Evolutionary conservation across 495 filamentous ascomycete species (phyloP).

Genomic region (Venustampulla echinocandica): DNA sequence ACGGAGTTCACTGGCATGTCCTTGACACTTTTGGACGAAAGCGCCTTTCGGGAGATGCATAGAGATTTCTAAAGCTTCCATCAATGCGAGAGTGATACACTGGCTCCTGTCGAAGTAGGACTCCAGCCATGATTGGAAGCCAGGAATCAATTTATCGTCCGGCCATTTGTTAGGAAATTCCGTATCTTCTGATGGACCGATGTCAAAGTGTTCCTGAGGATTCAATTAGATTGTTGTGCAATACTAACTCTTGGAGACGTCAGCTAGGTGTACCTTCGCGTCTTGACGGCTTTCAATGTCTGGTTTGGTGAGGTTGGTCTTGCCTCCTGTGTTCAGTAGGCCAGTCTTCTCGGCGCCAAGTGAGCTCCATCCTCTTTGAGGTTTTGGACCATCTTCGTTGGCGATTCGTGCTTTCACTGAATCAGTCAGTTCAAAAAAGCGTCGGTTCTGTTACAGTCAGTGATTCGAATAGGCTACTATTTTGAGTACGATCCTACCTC

Average conservation of each 20-base stretch:
- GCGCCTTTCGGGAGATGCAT: background rate
- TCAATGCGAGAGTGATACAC: background rate
- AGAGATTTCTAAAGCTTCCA: background rate
- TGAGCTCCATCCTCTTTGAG: background rate
- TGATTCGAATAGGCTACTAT: background rate
- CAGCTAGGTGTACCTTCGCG: background rate
- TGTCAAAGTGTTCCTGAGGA: background rate
- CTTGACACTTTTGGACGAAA: background rate
- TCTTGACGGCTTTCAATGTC: background rate
- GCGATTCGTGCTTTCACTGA: background rate
- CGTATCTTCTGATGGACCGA: constrained; percentile 43
- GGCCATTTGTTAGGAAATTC: constrained; percentile 56
- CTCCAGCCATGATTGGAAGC: constrained; percentile 47
- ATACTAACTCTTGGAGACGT: background rate
- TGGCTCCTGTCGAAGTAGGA: constrained; percentile 35
- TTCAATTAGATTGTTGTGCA: background rate
- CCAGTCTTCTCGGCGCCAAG: background rate
- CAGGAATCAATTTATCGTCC: constrained; percentile 44
- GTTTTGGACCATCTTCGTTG: background rate
- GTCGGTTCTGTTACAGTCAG: background rate
- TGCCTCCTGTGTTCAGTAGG: background rate
- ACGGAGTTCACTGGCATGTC: background rate
- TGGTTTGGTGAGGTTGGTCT: background rate
- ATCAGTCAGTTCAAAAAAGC: background rate
- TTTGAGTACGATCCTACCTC: background rate